These are phyloP conservation scores for Gastrolobium bilobum DNA, from an alignment of 306 rosid species.

Conservation along the genomic window DNA sequence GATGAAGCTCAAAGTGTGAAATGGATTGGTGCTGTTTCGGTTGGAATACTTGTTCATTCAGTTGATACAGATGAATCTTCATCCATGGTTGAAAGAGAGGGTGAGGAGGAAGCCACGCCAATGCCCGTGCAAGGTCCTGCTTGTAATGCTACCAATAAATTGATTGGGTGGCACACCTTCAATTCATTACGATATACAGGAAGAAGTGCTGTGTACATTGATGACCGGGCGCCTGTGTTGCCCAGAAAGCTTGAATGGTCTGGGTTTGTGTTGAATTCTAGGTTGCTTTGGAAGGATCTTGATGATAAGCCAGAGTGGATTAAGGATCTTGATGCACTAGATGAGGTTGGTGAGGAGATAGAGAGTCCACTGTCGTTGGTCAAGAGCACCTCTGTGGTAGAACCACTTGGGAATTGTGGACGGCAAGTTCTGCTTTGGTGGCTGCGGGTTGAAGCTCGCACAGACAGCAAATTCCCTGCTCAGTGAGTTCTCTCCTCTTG, in stretches of 20 bases:
- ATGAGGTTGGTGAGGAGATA: conserved; percentile 64
- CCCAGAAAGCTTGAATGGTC: conserved; percentile 95
- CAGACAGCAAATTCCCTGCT: conserved; percentile 97
- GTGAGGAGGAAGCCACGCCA: conserved; percentile 59
- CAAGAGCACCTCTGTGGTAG: conserved; percentile 80
- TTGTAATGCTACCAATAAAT: conserved; percentile 83
- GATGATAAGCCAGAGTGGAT: conserved; percentile 91
- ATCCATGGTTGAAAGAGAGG: conserved; percentile 49
- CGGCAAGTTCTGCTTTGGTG: conserved; percentile 95
- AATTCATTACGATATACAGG: conserved; percentile 74
- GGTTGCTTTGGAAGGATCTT: conserved; percentile 82
- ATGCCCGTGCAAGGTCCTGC: conserved; percentile 97
- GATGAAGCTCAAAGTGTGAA: conserved; percentile 89
- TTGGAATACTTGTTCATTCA: conserved; percentile 85
- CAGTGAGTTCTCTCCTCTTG: conserved; percentile 63
- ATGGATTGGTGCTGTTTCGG: conserved; percentile 95
- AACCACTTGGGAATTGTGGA: conserved; percentile 97
- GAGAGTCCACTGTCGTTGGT: conserved; percentile 87
- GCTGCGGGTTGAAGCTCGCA: conserved; percentile 98
- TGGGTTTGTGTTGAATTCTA: conserved; percentile 93
- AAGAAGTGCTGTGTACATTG: conserved; percentile 79
- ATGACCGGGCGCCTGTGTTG: conserved; percentile 83
- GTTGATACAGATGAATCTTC: conserved; percentile 52
- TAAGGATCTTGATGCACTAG: conserved; percentile 72
- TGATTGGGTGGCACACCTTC: conserved; percentile 98